These are phyloP conservation scores for Schizonepeta tenuifolia DNA, from an alignment of 257 asterid species.

Conservation along the genomic window DNA sequence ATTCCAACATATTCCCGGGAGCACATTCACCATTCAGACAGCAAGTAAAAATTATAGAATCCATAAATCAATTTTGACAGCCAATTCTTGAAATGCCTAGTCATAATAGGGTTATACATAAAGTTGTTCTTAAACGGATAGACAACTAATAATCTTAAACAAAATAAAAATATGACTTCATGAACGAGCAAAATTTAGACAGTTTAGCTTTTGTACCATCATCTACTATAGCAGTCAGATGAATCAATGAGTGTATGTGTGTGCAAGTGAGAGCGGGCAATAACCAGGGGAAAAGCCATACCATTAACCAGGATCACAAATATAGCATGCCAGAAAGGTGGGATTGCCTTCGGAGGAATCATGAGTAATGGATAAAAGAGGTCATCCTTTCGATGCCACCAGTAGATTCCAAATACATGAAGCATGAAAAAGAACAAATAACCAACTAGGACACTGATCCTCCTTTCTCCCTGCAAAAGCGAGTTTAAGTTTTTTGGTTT, in stretches of 20 bases:
- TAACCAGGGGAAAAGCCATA: slow-evolving; percentile 38
- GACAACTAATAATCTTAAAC: background rate
- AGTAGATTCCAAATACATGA: slow-evolving; percentile 74
- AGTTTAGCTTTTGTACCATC: background rate
- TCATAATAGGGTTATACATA: background rate
- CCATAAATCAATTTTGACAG: slow-evolving; percentile 17
- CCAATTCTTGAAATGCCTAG: slow-evolving; percentile 13
- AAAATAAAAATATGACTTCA: slow-evolving; percentile 18
- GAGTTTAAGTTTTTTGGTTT: slow-evolving; percentile 20
- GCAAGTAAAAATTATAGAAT: slow-evolving; percentile 3
- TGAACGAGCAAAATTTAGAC: slow-evolving; percentile 16
- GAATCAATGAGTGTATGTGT: background rate
- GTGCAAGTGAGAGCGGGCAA: slow-evolving; percentile 8
- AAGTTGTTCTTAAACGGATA: background rate
- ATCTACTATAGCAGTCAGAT: background rate
- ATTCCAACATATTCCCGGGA: slow-evolving; percentile 12
- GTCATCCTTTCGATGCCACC: slow-evolving; percentile 78
- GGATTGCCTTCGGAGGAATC: slow-evolving; percentile 85
- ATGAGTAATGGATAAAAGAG: slow-evolving; percentile 68
- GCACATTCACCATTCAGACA: slow-evolving; percentile 1
- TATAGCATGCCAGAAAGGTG: slow-evolving; percentile 93
- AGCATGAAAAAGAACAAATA: slow-evolving; percentile 59
- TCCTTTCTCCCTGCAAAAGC: slow-evolving; percentile 85
- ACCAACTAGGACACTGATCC: slow-evolving; percentile 61
- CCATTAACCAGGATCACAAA: slow-evolving; percentile 83